These are phyloP conservation scores for Anaeramoeba flamelloides DNA, from an alignment of 78 protist genomes.

Conservation along the genomic window DNA sequence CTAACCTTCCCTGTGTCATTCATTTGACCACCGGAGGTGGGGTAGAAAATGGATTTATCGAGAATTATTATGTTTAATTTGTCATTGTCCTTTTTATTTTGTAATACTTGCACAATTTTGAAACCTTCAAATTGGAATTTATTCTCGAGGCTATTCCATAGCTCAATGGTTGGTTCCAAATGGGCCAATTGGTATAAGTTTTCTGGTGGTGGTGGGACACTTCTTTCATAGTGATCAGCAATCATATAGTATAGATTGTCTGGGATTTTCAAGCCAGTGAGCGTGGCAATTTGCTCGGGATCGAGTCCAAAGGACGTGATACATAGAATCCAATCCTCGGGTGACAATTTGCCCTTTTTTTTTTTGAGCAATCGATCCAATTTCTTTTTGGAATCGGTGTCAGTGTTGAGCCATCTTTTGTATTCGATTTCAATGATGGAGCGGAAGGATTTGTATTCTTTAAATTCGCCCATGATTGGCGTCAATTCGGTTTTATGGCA, in stretches of 20 bases:
- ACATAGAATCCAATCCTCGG: too few species aligned
- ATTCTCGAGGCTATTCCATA: too few species aligned
- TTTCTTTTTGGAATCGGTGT: background rate
- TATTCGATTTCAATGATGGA: background rate
- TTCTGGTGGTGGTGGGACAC: too few species aligned
- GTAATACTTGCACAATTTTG: too few species aligned
- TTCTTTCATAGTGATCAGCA: too few species aligned
- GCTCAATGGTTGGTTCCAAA: too few species aligned
- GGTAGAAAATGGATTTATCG: constrained; percentile 24
- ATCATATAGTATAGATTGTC: constrained; percentile 2
- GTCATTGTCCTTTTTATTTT: background rate
- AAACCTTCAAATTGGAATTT: too few species aligned
- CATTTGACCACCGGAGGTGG: constrained; percentile 31
- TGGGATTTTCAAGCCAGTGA: constrained; percentile 4
- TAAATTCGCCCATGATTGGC: background rate
- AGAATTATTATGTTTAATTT: constrained; percentile 3
- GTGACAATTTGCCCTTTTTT: too few species aligned
- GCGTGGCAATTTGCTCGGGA: constrained; percentile 13
- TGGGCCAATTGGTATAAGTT: too few species aligned
- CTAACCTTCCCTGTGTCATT: constrained; percentile 15
- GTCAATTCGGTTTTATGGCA: background rate
- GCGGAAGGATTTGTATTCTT: background rate
- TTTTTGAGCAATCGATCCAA: background rate
- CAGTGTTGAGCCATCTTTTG: constrained; percentile 3
- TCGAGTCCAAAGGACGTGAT: too few species aligned